Conservation (phyloP, 345 rosid genomes). For the Syzygium aqueum region DNA sequence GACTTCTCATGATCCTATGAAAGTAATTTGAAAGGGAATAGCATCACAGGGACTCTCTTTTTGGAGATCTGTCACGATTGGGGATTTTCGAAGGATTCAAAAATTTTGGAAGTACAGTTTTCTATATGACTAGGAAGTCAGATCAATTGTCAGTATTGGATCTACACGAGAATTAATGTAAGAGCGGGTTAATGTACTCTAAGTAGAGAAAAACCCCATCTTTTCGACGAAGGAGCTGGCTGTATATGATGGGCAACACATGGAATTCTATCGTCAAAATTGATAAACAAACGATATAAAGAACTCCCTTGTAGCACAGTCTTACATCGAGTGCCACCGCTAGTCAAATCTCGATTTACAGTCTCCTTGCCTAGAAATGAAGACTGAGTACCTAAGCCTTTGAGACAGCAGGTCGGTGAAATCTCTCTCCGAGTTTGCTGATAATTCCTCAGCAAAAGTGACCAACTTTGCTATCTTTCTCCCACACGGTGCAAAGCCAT, state of each 20-base stretch:
- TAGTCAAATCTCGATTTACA: not conserved
- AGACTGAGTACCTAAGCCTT: not conserved
- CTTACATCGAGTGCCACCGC: not conserved
- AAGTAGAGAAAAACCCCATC: not conserved
- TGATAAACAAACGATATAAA: not conserved
- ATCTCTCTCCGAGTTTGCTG: not conserved
- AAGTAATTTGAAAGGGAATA: not conserved
- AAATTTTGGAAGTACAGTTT: no score
- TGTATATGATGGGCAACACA: not conserved
- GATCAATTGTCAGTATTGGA: not conserved
- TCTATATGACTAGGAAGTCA: not conserved
- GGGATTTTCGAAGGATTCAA: not conserved
- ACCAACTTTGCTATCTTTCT: not conserved
- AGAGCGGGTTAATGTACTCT: not conserved
- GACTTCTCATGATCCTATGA: not conserved
- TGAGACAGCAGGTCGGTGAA: not conserved
- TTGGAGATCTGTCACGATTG: not conserved
- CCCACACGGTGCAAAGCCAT: not conserved
- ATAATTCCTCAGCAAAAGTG: not conserved
- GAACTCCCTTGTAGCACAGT: not conserved
- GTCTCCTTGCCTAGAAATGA: not conserved
- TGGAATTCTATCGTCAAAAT: not conserved
- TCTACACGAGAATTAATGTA: not conserved
- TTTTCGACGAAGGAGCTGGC: not conserved
- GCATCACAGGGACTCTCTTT: not conserved